Evolutionary conservation across 2,329 filamentous ascomycete species (phyloP), one percentile per base, ranked within the genome.

Genomic region (Epichloe scottii): DNA sequence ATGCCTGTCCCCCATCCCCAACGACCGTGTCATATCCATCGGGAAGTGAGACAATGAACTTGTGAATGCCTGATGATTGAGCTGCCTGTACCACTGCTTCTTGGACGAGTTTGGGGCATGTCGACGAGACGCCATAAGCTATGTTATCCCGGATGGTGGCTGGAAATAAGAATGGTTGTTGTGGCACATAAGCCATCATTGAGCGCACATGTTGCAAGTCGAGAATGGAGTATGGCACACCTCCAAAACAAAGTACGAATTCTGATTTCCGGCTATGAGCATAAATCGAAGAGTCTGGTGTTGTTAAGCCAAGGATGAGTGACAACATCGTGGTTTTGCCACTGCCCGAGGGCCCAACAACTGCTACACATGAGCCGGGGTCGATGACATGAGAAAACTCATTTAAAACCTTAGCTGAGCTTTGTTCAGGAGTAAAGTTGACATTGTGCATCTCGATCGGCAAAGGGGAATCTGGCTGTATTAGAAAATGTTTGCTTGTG

Each of bases 261-360:
- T 30, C 37, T 10, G 23, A 21, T 12, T 14, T 4, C 30, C n/a
- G 10, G 33, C n/a, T 4, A 6, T 47, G 5, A n/a, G 14, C 15
- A 10, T 34, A 15, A 6, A 10, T 38, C 11, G 8, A 33, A 50
- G 10, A 50, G 49, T 39, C 53, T 0, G 76, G 73, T 2, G 65
- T 57, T 57, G 93, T 89, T 0, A 96, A 72, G 1, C 84, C 80
- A 4, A 94, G 69, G 0, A 97, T 71, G 0, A 97, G 69, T 0
- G 85, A 79, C 0, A 85, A 76, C 37, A 96, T 74, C 0, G 91
- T 96, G 14, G 85, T 90, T 68, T 98, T 97, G 1, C 93, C 91
- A n/a, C 85, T 87, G 0, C 93, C 91, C 0, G 89, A 95, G 1
- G 78, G 70, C 1, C 91, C 90, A 2, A 94, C 89, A 19, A 97